A percentile compares a stretch with the other conserved stretches of the same genome.
Conservation (phyloP, 2,329 filamentous ascomycete species). For the Monascus ruber region DNA sequence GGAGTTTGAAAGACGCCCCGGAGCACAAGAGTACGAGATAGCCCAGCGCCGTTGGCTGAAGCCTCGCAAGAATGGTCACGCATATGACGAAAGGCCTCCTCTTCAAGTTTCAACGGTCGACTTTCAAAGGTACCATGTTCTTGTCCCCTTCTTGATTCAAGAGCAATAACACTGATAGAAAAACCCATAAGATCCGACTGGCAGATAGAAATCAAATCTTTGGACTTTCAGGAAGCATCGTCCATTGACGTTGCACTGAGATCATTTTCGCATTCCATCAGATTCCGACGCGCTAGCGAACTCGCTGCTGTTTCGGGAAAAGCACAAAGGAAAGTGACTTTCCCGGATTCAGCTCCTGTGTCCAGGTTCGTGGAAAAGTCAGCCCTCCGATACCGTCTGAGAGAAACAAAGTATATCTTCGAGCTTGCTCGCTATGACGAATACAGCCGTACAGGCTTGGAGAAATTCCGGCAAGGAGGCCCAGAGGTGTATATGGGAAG, state of each 20-base stretch:
- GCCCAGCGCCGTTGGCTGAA: constrained; percentile 26
- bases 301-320: constrained; percentile 12
- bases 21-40: constrained; percentile 21
- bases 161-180: constrained; percentile 2
- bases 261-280: constrained; percentile 18
- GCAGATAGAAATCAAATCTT: constrained; percentile 29
- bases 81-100: constrained; percentile 13
- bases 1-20: constrained; percentile 19
- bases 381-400: constrained; percentile 27
- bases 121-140: constrained; percentile 20
- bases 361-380: constrained; percentile 28
- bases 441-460: constrained; percentile 12
- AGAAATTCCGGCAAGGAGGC: constrained; percentile 1
- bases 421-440: constrained; percentile 34
- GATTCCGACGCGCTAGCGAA: constrained; percentile 10
- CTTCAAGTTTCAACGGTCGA: constrained; percentile 27
- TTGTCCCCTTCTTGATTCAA: too few relatives aligned
- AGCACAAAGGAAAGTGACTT: constrained; percentile 19
- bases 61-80: constrained; percentile 10
- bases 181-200: constrained; percentile 25
- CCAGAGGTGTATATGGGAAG: not conserved
- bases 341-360: constrained; percentile 15
- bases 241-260: constrained; percentile 16
- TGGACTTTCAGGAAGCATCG: constrained; percentile 23
- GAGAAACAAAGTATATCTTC: constrained; percentile 29